Evolutionary conservation across 2,329 filamentous ascomycete species (phyloP), one percentile per base, ranked within the genome.

Genomic region (Huntiella decipiens): DNA sequence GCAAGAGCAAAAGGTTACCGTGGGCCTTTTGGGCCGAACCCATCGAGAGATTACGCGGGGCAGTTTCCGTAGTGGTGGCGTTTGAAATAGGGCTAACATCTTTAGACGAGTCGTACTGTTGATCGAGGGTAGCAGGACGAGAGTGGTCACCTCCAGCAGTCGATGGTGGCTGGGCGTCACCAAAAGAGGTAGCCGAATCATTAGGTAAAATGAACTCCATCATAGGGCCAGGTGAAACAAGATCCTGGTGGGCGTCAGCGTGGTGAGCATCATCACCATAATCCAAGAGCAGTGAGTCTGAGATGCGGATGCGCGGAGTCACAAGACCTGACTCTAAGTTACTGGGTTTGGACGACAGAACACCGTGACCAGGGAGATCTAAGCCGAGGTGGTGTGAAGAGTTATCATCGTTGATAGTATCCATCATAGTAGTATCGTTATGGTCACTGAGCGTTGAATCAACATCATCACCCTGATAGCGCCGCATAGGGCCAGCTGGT

Each of bases 381-480:
- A 38, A 19, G 15, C 22, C 12, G 28, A 19, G 38, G 16, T 40
- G 40, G 4, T 6, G n/a, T 6, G 43, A 44, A 15, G 39, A 39
- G 12, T 37, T 40, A 37, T 44, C 41, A 28, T 48, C 44, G 16
- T 40, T 35, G n/a, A 43, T n/a, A 12, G 44, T 49, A 35, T 73
- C 61, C 7, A 66, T 67, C 32, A 79, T 76, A 0, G 82, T 87
- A 35, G 74, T 79, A 56, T 85, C 86, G 0, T 82, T 88, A 15
- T 43, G 43, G 79, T 76, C 22, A 83, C 86, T 47, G 71, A 36
- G 22, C 32, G 37, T 28, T 19, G 46, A 45, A 11, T 38, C 10
- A 4, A 11, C n/a, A 2, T 33, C 38, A 35, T 17, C 16, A 19
- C 12, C 32, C 22, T 42, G 16, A 12, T 48, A 48, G 4, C 42